phyloP scores from a whole-genome alignment of 2,329 filamentous ascomycete species.

The Didymella segeticola region DNA sequence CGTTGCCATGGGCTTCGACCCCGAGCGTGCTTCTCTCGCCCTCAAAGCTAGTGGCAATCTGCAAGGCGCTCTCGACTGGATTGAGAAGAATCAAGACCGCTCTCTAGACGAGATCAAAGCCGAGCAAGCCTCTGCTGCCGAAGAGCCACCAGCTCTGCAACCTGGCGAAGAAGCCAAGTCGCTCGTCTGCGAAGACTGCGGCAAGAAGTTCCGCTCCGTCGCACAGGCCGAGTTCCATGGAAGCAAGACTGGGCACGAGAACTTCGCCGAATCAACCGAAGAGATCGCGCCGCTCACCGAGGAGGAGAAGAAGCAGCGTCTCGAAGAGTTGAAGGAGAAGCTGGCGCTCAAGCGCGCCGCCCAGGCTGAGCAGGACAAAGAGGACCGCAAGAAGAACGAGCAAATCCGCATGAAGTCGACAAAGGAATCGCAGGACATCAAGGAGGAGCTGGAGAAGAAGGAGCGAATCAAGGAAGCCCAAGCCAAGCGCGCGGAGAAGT shows the following conservation, averaged over 20 bases:
- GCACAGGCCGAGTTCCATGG: slow-evolving; percentile 89
- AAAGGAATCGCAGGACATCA: slow-evolving; percentile 84
- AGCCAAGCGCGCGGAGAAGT: slow-evolving; percentile 86
- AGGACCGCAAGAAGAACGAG: slow-evolving; percentile 85
- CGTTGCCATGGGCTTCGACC: slow-evolving; percentile 79
- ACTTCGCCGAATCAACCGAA: slow-evolving; percentile 93
- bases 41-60: slow-evolving; percentile 83
- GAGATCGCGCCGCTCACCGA: slow-evolving; percentile 90
- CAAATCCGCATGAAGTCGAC: slow-evolving; percentile 85
- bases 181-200: slow-evolving; percentile 92
- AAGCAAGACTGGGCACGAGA: slow-evolving; percentile 84
- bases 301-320: slow-evolving; percentile 83
- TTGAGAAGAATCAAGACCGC: slow-evolving; percentile 90
- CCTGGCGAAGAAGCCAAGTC: slow-evolving; percentile 77
- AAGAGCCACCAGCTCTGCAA: slow-evolving; percentile 70
- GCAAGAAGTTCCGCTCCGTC: slow-evolving; percentile 84
- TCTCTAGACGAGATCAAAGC: slow-evolving; percentile 78
- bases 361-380: slow-evolving; percentile 75
- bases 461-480: slow-evolving; percentile 92
- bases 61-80: slow-evolving; percentile 90
- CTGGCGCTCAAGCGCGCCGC: slow-evolving; percentile 74
- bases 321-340: slow-evolving; percentile 76
- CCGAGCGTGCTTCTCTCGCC: slow-evolving; percentile 80
- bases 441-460: slow-evolving; percentile 86
- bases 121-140: slow-evolving; percentile 43